phyloP scores from a whole-genome alignment of 805 yeast genomes.

The Tanozyma kutaoensis region DNA sequence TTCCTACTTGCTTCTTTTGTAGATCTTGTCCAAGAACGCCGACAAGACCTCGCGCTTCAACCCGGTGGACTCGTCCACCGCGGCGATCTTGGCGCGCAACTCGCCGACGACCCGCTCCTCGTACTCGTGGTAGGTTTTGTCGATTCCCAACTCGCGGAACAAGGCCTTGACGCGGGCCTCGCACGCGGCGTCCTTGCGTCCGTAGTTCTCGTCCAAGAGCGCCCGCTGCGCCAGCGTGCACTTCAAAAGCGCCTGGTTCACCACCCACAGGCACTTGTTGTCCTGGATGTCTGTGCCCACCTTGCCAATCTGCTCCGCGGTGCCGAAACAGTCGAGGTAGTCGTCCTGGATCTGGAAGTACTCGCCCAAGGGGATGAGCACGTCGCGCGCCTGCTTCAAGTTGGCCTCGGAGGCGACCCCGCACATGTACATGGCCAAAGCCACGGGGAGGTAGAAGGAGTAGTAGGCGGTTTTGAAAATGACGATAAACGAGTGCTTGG shows the following conservation, averaged over 20 bases:
- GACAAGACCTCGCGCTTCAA: slow-evolving; percentile 79
- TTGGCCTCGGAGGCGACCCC: slow-evolving; percentile 62
- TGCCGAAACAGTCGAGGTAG: slow-evolving; percentile 91
- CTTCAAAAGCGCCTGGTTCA: slow-evolving; percentile 79
- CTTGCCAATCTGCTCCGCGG: slow-evolving; percentile 95
- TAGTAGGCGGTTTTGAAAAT: slow-evolving; percentile 95
- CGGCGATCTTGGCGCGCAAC: slow-evolving; percentile 50
- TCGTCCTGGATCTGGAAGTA: slow-evolving; percentile 99
- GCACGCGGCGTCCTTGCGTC: slow-evolving; percentile 55
- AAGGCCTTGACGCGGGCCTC: slow-evolving; percentile 64
- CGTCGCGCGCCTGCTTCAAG: slow-evolving; percentile 76
- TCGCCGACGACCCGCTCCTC: slow-evolving; percentile 67
- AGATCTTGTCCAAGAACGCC: slow-evolving; percentile 77
- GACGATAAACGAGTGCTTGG: slow-evolving; percentile 90
- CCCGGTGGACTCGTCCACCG: slow-evolving; percentile 84
- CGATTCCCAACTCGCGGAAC: slow-evolving; percentile 63
- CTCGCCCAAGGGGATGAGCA: slow-evolving; percentile 90
- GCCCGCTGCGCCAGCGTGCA: slow-evolving; percentile 73
- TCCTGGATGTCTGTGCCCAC: slow-evolving; percentile 98
- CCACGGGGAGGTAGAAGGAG: slow-evolving; percentile 95
- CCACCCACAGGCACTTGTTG: slow-evolving; percentile 96
- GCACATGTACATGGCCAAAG: slow-evolving; percentile 87
- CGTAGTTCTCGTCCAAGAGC: slow-evolving; percentile 79
- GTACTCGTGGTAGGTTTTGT: slow-evolving; percentile 58
- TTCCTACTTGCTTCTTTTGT: slow-evolving; percentile 82